A percentile compares a stretch with the other conserved stretches of the same genome.
Conservation (phyloP, 176 grass and related monocot species). For the Paspalum notatum region DNA sequence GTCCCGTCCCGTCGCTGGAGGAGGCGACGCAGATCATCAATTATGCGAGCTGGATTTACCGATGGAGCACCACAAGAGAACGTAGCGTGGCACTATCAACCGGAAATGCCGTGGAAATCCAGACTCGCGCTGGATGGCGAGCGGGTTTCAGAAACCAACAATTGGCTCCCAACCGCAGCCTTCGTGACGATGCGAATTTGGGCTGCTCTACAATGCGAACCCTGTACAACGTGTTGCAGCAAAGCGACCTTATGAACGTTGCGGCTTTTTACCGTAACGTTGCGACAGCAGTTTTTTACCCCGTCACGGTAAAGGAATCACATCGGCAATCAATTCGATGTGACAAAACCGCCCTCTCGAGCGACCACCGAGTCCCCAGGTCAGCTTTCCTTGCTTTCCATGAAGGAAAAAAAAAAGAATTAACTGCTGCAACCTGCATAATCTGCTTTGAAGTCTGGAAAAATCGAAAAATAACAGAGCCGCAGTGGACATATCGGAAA, state of each 20-base stretch:
- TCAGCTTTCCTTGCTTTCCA: conserved; percentile 16
- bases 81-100: not conserved
- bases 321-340: conserved; percentile 23
- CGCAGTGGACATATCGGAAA: not conserved
- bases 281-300: not conserved
- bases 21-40: no score
- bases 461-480: not conserved
- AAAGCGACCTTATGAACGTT: not conserved
- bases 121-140: not conserved
- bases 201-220: not conserved
- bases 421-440: no score
- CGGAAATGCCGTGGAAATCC: not conserved
- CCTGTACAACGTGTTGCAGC: not conserved
- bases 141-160: not conserved
- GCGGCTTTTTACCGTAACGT: no score
- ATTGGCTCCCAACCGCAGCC: not conserved
- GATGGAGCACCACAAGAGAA: not conserved
- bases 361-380: not conserved
- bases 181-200: not conserved
- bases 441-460: conserved; percentile 18
- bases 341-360: conserved; percentile 3
- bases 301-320: not conserved
- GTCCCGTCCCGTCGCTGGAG: no score
- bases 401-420: no score
- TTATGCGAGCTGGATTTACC: not conserved